phyloP scores from a whole-genome alignment of 1,284 basidiomycete genomes.

The Singerocomus inundabilis region DNA sequence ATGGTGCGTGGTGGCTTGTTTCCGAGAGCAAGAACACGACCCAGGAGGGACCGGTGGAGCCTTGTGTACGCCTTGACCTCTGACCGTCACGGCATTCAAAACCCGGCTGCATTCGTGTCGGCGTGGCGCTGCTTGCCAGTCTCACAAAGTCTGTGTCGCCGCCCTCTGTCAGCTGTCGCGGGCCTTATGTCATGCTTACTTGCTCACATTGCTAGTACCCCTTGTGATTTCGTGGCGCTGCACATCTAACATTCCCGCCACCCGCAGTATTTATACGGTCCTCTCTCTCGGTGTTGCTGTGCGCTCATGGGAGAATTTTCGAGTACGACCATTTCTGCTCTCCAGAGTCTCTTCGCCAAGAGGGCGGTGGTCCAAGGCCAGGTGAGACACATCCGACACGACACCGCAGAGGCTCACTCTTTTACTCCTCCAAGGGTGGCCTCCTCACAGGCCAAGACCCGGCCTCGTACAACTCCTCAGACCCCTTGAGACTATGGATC shows the following conservation, averaged over 20 bases:
- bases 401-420: not conserved
- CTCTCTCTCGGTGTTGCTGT: not conserved
- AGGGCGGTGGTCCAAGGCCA: conserved; percentile 40
- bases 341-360: conserved; percentile 31
- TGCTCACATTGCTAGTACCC: not conserved
- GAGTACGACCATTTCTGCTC: conserved; percentile 34
- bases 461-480: conserved; percentile 54
- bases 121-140: too few species aligned
- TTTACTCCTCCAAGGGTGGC: conserved; percentile 50
- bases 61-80: too few species aligned
- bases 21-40: not conserved
- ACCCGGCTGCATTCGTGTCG: too few species aligned
- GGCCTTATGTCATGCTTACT: not conserved
- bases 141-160: too few species aligned
- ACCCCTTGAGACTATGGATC: conserved; percentile 88
- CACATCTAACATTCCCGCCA: not conserved
- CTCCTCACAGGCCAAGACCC: conserved; percentile 74
- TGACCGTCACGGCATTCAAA: too few species aligned
- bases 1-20: too few species aligned
- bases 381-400: conserved; percentile 26
- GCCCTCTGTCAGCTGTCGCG: too few species aligned
- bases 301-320: conserved; percentile 41
- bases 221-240: not conserved
- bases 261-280: not conserved
- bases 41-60: not conserved